A percentile compares a stretch with the other conserved stretches of the same genome.
These are phyloP conservation scores for Fusarium phyllophilum DNA, from an alignment of 2,329 filamentous ascomycete genomes.

Conservation along the genomic window DNA sequence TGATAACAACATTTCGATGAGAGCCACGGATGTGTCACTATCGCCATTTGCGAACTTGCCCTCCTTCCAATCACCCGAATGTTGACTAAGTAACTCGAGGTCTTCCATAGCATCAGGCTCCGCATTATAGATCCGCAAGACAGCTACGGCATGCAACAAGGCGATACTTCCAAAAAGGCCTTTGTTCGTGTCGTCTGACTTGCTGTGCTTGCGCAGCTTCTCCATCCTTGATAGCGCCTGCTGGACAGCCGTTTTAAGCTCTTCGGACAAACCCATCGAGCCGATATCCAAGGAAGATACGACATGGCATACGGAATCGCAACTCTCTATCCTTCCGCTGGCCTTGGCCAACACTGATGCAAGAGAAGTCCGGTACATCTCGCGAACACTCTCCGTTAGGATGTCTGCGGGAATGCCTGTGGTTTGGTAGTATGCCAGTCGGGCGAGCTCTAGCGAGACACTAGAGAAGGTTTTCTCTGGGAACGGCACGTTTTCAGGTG, in stretches of 20 bases:
- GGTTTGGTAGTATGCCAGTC: slow-evolving; percentile 64
- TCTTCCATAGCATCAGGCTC: slow-evolving; percentile 80
- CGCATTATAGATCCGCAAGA: slow-evolving; percentile 90
- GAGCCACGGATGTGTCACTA: slow-evolving; percentile 71
- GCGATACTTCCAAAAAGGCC: slow-evolving; percentile 71
- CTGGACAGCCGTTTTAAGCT: slow-evolving; percentile 62
- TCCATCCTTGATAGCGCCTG: slow-evolving; percentile 63
- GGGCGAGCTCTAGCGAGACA: slow-evolving; percentile 59
- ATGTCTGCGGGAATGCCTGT: slow-evolving; percentile 54
- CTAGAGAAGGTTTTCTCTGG: not conserved
- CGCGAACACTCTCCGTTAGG: slow-evolving; percentile 63
- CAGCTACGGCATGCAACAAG: slow-evolving; percentile 83
- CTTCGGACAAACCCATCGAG: slow-evolving; percentile 65
- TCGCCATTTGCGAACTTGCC: slow-evolving; percentile 58
- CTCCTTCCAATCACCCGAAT: slow-evolving; percentile 52
- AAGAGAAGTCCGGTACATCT: slow-evolving; percentile 66
- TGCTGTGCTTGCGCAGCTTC: slow-evolving; percentile 60
- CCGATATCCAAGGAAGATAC: slow-evolving; percentile 64
- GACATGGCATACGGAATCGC: slow-evolving; percentile 63
- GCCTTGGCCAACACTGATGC: slow-evolving; percentile 66
- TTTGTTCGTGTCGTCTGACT: slow-evolving; percentile 50
- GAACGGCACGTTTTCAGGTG: not conserved
- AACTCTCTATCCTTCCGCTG: slow-evolving; percentile 63
- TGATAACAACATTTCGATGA: slow-evolving; percentile 90
- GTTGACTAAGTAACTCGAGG: not conserved